Evolutionary conservation across 2,329 filamentous ascomycete genomes (phyloP).

Genomic region (Aspergillus sergii): DNA sequence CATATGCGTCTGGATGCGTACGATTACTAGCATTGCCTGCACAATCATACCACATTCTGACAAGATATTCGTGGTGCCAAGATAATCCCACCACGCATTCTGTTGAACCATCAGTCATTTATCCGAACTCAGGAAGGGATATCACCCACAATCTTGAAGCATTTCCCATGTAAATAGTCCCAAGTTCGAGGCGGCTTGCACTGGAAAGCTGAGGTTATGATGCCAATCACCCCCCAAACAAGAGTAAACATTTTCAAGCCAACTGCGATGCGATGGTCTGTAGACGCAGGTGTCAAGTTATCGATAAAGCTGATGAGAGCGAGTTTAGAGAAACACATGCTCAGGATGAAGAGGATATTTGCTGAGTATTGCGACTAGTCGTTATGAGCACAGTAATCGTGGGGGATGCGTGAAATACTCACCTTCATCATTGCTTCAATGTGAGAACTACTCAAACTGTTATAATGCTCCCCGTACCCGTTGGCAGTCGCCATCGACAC

Average conservation of each 20-base stretch:
- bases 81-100: slow-evolving; percentile 29
- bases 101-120: not conserved
- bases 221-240: slow-evolving; percentile 19
- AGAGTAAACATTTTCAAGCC: slow-evolving; percentile 15
- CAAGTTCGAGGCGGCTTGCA: slow-evolving; percentile 22
- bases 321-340: slow-evolving; percentile 28
- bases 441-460: slow-evolving; percentile 11
- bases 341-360: slow-evolving; percentile 25
- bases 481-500: slow-evolving; percentile 25
- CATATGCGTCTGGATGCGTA: slow-evolving; percentile 24
- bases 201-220: slow-evolving; percentile 24
- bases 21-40: slow-evolving; percentile 27
- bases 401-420: not conserved
- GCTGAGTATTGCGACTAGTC: slow-evolving; percentile 26
- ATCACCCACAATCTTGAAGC: slow-evolving; percentile 24
- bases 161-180: slow-evolving; percentile 24
- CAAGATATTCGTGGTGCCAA: slow-evolving; percentile 29
- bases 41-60: slow-evolving; percentile 27
- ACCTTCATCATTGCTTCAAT: slow-evolving; percentile 26
- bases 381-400: not conserved
- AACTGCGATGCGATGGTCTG: slow-evolving; percentile 21
- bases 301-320: slow-evolving; percentile 28
- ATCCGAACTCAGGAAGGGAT: not conserved
- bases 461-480: slow-evolving; percentile 26
- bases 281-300: slow-evolving; percentile 23